phyloP scores from a whole-genome alignment of 148 eudicot genomes.

The Vaccinium corymbosum region DNA sequence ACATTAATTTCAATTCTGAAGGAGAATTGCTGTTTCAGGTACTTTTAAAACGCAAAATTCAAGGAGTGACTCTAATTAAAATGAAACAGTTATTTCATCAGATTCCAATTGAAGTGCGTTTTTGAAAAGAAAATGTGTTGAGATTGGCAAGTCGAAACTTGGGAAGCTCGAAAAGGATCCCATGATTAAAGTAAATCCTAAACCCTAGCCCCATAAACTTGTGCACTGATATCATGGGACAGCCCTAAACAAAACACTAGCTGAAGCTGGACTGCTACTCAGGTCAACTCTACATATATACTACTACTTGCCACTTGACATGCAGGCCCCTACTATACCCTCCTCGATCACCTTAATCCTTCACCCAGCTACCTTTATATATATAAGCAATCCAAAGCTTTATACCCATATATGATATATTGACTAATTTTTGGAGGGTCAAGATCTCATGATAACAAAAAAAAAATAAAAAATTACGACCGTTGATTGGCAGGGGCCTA shows the following conservation, averaged over 20 bases:
- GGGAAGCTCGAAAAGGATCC: background rate
- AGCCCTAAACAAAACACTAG: background rate
- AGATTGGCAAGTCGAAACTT: slow-evolving; percentile 27
- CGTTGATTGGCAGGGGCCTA: no score
- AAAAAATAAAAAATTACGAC: no score
- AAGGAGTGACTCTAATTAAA: background rate
- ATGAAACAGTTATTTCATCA: background rate
- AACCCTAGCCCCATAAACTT: background rate
- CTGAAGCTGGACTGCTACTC: background rate
- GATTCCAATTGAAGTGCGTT: no score
- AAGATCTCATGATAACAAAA: no score
- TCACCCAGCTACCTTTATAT: background rate
- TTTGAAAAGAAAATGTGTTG: background rate
- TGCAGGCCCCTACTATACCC: background rate
- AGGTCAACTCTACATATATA: background rate
- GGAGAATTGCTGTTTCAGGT: background rate
- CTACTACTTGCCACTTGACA: background rate
- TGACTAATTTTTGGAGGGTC: no score
- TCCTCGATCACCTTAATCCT: background rate
- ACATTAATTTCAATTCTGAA: background rate
- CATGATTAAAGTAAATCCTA: slow-evolving; percentile 10
- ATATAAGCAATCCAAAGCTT: background rate
- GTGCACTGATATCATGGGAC: background rate
- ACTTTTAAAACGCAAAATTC: background rate
- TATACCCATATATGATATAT: no score